Percentiles rank a stretch among this genome's conserved stretches.
These are phyloP conservation scores for Hypericum perforatum DNA, from an alignment of 345 rosid species.

Conservation along the genomic window DNA sequence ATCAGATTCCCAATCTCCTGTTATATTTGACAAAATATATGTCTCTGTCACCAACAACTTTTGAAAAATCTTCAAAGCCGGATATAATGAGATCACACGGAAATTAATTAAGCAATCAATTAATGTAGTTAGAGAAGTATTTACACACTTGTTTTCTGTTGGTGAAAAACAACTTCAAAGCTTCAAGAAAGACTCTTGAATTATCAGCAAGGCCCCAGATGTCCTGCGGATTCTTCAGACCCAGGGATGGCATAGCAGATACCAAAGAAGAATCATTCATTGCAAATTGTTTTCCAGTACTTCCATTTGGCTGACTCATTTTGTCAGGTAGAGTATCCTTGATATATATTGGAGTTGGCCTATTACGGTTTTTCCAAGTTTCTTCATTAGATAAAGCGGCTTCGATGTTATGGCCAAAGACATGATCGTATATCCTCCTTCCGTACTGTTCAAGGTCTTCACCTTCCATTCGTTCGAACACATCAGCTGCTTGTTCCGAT, in stretches of 20 bases:
- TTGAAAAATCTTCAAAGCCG: slow-evolving; percentile 2
- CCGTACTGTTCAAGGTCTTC: slow-evolving; percentile 80
- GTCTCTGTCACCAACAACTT: background rate
- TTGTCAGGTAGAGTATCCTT: slow-evolving; percentile 50
- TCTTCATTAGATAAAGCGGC: slow-evolving; percentile 85
- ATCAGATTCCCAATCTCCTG: slow-evolving; percentile 88
- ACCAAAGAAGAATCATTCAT: slow-evolving; percentile 28
- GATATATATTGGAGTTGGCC: slow-evolving; percentile 73
- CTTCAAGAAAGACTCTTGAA: slow-evolving; percentile 74
- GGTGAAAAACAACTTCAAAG: slow-evolving; percentile 58
- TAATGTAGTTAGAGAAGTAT: slow-evolving; percentile 4
- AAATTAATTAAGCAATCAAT: slow-evolving; percentile 4
- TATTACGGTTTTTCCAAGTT: slow-evolving; percentile 81
- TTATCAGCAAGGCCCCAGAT: slow-evolving; percentile 76
- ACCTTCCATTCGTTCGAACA: slow-evolving; percentile 54
- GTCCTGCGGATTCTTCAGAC: slow-evolving; percentile 97
- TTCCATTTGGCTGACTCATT: slow-evolving; percentile 53
- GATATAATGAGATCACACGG: background rate
- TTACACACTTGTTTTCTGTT: slow-evolving; percentile 66
- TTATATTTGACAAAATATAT: background rate
- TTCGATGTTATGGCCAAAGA: slow-evolving; percentile 93
- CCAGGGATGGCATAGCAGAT: slow-evolving; percentile 78
- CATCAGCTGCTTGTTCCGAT: slow-evolving; percentile 59
- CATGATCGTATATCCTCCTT: slow-evolving; percentile 92
- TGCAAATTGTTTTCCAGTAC: slow-evolving; percentile 27